Base-by-base conservation (phyloP, 2,329 filamentous ascomycete genomes). In the Colletotrichum limetticola region DNA sequence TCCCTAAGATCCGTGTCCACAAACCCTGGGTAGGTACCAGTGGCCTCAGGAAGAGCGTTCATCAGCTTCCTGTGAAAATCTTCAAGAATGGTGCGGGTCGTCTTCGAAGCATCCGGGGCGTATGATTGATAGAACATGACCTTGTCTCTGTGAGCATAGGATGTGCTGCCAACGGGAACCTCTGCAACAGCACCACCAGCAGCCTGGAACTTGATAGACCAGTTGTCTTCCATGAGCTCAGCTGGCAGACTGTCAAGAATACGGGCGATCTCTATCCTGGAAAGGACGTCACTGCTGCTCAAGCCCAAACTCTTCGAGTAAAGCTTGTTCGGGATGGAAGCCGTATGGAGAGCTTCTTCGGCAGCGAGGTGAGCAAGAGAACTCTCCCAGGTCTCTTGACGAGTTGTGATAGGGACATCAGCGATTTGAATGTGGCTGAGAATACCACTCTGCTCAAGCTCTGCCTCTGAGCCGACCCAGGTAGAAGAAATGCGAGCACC, bases 1-100 rank as follows among this genome's bases (percentile, higher is more conserved):
- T 71, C 19, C 9, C 49, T 66, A 32, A 91, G 77, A 5, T 79
- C 79, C 1, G 85, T 85, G 77, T 92, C 90, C 1, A 92, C 86
- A 74, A 92, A 93, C 2, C 91, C 91, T 0, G 91, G 86, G 78
- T 93, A 93, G 0, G 89, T 87, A 5, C 86, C 87, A 1, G 32
- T 9, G 6, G 28, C 2, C 19, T 46, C 5, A 1, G 46, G 35
- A 4, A 59, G 16, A 4, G 1, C n/a, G 28, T 60, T 56, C 53
- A 64, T 7, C 6, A 72, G 22, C 53, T 32, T 4, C 11, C 55
- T 11, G 53, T 69, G 66, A 16, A 69, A 60, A 5, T 19, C 5
- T 12, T 28, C 58, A 14, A 72, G 14, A 14, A 46, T 3, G 22
- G n/a, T 16, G 8, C 24, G 52, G 55, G 84, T 79, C 0, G 80